Evolutionary conservation across 768 basidiomycete species (phyloP), one percentile per base, ranked within the genome.

Genomic region (Pleurotus citrinopileatus): DNA sequence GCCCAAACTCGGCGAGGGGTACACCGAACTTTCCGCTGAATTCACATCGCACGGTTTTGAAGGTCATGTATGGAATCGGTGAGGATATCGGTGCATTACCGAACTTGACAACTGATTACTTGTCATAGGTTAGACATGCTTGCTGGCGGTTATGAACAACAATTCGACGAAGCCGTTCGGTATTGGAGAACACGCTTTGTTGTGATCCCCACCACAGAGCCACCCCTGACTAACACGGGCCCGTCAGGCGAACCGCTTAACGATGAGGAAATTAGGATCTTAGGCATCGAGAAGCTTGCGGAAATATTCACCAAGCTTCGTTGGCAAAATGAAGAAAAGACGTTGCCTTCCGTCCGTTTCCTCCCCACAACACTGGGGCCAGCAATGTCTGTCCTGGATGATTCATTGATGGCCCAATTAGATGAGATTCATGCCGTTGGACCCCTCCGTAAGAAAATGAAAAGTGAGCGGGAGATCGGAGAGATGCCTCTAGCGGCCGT

Each of bases 101-200:
- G 42, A 15, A 22, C 23, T 19, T 17, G 32, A 45, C 59, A 10
- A 53, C 15, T 23, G 23, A 34, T 42, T 17, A 34, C n/a, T 13
- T 34, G 12, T 22, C 22, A 20, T 55, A 94, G 91, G 56, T 65
- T 94, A 54, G 91, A 94, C 64, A 91, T 94, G 89, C 67, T 93
- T 2, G 84, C 91, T 3, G 86, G 87, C 28, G 88, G 90, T 1
- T 89, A 93, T 60, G 88, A 93, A 62, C 83, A 85, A 56, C 78
- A 87, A 47, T 86, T 90, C 65, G 83, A 83, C 61, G 90, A 93
- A 56, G 86, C 89, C 2, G 74, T 95, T 27, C 83, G 91, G 42
- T 96, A 96, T 62, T 97, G 96, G 92, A 81, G 95, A 10, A 98
- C 94, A 0, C 79, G 95, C 19, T 97, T 97, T 66, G 79, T 98